Conservation (phyloP, 345 rosid species). For the Pistacia vera region DNA sequence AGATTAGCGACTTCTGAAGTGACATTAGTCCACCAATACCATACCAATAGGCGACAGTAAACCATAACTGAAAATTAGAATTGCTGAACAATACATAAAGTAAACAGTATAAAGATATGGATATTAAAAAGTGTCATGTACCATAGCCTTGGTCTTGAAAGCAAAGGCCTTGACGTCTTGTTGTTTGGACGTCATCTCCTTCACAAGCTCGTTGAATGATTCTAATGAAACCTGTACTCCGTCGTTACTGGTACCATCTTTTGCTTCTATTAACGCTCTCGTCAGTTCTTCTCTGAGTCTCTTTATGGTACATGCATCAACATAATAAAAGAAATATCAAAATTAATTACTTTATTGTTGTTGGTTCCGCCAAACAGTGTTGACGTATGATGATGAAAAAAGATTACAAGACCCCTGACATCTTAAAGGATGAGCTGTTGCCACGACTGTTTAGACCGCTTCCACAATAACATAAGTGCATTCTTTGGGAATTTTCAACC, state of each 20-base stretch:
- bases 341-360: constrained; percentile 3
- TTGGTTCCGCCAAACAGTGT: constrained; percentile 22
- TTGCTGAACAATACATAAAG: no score
- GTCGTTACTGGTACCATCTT: constrained; percentile 40
- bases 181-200: constrained; percentile 57
- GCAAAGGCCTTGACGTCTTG: constrained; percentile 81
- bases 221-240: constrained; percentile 44
- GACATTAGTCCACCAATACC: not conserved
- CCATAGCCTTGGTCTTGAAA: constrained; percentile 81
- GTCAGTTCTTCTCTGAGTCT: constrained; percentile 77
- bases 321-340: constrained; percentile 9
- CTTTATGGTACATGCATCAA: constrained; percentile 43
- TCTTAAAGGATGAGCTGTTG: constrained; percentile 19
- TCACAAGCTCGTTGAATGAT: constrained; percentile 77
- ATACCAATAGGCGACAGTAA: not conserved
- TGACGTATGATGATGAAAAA: constrained; percentile 23
- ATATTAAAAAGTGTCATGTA: constrained; percentile 20
- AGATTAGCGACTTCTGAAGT: no score
- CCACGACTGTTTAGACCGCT: not conserved
- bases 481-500: not conserved
- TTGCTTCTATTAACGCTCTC: constrained; percentile 69
- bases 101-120: not conserved
- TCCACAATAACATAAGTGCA: not conserved
- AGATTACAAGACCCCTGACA: not conserved
- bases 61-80: no score